Base-by-base conservation (phyloP, 148 eudicot species). In the Nyssa sinensis region DNA sequence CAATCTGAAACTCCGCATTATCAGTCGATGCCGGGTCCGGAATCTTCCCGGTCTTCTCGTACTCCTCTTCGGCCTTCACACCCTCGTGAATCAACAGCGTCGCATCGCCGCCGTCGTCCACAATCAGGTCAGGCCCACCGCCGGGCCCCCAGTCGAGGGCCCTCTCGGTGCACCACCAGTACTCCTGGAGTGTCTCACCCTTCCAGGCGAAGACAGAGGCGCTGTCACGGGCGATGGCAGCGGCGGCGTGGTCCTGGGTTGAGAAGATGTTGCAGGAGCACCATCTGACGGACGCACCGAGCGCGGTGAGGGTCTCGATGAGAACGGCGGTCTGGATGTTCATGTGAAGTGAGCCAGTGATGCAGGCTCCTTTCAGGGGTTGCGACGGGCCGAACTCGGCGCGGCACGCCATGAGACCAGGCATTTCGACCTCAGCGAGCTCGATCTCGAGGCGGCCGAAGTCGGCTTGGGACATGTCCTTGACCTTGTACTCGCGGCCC, bases 111-210 rank as follows among this genome's bases (percentile, higher is more conserved):
- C 97, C 97, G 62, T 92, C 97, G 55, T 92, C 97, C 17, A 92
- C 97, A 63, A 92, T 88, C 41, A 92, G 82, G 82, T 92, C 97
- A 28, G 97, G 97, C 3, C 97, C 97, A 69, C 91, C 94, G 29
- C 69, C 90, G 0, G 91, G 80, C 2, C 97, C 97, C 94, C 97
- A 90, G 75, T 92, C 97, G 32, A 92, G 84, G 12, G 97, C 90
- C 59, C 94, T 68, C 87, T 92, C 94, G 1, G 97, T 90, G 74
- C 97, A 92, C 97, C 97, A 92, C 97, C 97, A 92, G 87, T 90
- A 90, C 82, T 92, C 97, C 75, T 90, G 94, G 30, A 92, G 81
- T 37, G 97, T 92, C 86, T 92, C 93, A 5, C 97, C n/a, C n/a
- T n/a, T n/a, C n/a, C n/a, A n/a, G n/a, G n/a, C n/a, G n/a, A n/a